Evolutionary conservation across 371 early-diverging fungal species (phyloP), one percentile per base, ranked within the genome.

Genomic region (Coemansia sp.): DNA sequence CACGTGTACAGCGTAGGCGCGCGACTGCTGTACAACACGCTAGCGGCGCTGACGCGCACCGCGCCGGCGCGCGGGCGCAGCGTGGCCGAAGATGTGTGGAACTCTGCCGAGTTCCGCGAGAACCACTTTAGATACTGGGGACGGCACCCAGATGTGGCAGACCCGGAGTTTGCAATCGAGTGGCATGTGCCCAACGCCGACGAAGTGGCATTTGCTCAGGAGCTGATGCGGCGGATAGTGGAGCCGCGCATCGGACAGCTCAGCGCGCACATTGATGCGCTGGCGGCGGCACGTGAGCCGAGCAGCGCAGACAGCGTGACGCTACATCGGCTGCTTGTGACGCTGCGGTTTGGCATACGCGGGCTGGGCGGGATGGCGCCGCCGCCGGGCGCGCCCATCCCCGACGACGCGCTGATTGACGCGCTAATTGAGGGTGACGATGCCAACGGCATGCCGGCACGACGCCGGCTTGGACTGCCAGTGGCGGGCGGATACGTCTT

Each of bases 121-220:
- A 77, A 82, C 34, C 85, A 86, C n/a, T 88, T 92, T 64, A 68
- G 82, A 65, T 69, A 85, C 10, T 94, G 95, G 95, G 93, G 94
- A 3, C 69, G 83, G 33, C 78, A 83, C 3, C 78, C 79, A 0
- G 78, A 85, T 55, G 81, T 85, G 2, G 72, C 82, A 1, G 69
- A 82, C 48, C 64, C 59, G 0, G 26, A 14, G 1, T 72, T 91
- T 12, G 55, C 77, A 11, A 63, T 91, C 16, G 65, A 83, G 49
- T 95, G 95, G 95, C 94, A 93, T 65, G 68, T 81, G 8, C 93
- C 95, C 3, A 79, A 80, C 8, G 76, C 81, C 39, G 79, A 79
- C 1, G 94, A 92, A 61, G 80, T 87, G 20, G 77, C 81, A 33
- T 86, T 88, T 66, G 91, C 89, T 0, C 65, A 88, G 16, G 85